Conservation (phyloP, 202 grass and related monocot genomes). For the Carex arenaria region DNA sequence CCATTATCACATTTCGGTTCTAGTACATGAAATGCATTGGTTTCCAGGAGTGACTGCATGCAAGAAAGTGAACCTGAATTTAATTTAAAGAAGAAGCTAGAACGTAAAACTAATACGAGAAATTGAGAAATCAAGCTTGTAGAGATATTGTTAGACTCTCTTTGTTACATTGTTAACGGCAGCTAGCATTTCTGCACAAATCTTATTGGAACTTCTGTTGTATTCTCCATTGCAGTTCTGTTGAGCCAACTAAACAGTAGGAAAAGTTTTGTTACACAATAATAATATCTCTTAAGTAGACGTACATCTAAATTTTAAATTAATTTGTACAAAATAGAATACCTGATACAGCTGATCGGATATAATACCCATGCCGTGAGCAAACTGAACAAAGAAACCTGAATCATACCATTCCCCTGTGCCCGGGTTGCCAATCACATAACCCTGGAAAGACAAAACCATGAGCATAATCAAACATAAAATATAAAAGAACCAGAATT, state of each 20-base stretch:
- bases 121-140: neutral
- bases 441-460: slow-evolving; percentile 29
- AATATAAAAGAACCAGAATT: neutral
- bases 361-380: slow-evolving; percentile 51
- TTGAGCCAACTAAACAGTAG: neutral
- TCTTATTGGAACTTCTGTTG: neutral
- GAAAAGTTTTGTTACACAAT: neutral
- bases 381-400: slow-evolving; percentile 3
- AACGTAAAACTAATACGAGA: neutral
- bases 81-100: neutral
- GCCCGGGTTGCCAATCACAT: slow-evolving; percentile 40
- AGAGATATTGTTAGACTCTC: neutral
- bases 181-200: neutral
- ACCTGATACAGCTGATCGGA: slow-evolving; percentile 51
- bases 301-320: neutral
- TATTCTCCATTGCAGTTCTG: slow-evolving; percentile 14
- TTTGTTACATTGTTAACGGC: slow-evolving; percentile 10
- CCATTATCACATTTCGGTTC: slow-evolving; percentile 1
- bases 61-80: neutral
- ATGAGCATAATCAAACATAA: neutral
- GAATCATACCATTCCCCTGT: slow-evolving; percentile 25
- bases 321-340: slow-evolving; percentile 5
- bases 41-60: neutral
- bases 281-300: neutral
- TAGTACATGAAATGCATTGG: neutral